phyloP scores from a whole-genome alignment of 1,139 yeast species.

The Scheffersomyces cryptocercus region DNA sequence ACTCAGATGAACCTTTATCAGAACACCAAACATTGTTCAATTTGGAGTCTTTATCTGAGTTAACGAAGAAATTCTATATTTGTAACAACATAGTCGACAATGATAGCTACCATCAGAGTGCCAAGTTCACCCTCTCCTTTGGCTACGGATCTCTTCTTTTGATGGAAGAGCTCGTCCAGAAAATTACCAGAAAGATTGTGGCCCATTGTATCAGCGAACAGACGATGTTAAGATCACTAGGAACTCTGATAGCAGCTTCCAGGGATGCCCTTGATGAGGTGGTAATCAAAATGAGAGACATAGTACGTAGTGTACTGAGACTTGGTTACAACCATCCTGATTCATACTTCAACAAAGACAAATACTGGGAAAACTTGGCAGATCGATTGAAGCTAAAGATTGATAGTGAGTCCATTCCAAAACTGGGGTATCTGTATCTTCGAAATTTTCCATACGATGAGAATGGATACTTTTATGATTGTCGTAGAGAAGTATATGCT shows the following conservation, averaged over 20 bases:
- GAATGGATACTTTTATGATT: neutral
- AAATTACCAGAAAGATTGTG: slow-evolving; percentile 6
- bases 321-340: slow-evolving; percentile 4
- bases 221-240: no score
- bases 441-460: no score
- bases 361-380: slow-evolving; percentile 10
- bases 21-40: slow-evolving; percentile 3
- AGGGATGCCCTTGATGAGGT: no score
- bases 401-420: no score
- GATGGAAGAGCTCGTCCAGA: slow-evolving; percentile 9
- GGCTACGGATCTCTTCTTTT: neutral
- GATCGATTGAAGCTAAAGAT: slow-evolving; percentile 4
- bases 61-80: slow-evolving; percentile 2
- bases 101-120: neutral
- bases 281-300: neutral
- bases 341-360: slow-evolving; percentile 8
- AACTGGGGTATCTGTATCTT: no score
- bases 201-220: neutral
- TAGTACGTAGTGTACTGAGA: neutral
- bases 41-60: slow-evolving; percentile 3
- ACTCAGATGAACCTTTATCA: neutral
- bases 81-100: neutral
- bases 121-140: neutral
- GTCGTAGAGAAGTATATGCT: neutral
- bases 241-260: no score